Evolutionary conservation across 768 basidiomycete genomes (phyloP).

Genomic region (Clavulina sp.): DNA sequence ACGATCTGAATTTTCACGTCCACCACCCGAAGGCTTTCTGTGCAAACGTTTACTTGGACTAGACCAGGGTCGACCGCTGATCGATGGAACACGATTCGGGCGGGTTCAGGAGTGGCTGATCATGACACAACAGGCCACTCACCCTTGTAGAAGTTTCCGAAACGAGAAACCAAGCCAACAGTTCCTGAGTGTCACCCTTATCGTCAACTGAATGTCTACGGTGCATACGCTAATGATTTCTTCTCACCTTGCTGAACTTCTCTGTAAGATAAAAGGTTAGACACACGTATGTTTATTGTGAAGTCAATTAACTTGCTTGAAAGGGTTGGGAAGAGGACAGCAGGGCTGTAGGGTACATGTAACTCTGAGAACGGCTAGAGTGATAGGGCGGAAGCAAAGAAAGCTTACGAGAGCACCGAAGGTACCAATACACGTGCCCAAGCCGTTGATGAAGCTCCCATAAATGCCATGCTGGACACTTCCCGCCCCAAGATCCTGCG

Average conservation of each 20-base stretch:
- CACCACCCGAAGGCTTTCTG: conserved; percentile 68
- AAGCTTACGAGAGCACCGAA: conserved; percentile 44
- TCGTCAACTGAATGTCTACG: not conserved
- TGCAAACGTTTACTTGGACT: conserved; percentile 85
- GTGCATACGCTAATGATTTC: too few relatives aligned
- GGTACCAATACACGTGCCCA: conserved; percentile 52
- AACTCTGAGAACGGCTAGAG: too few relatives aligned
- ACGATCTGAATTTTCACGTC: conserved; percentile 95
- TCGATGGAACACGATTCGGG: too few relatives aligned
- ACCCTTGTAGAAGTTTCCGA: conserved; percentile 83
- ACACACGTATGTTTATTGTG: too few relatives aligned
- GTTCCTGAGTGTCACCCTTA: conserved; percentile 31
- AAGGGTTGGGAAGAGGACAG: conserved; percentile 72
- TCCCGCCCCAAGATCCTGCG: conserved; percentile 64
- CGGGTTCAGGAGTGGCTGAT: not conserved
- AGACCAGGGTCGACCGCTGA: conserved; percentile 81
- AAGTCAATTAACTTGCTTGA: too few relatives aligned
- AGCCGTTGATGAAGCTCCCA: conserved; percentile 55
- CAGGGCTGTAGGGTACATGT: conserved; percentile 51
- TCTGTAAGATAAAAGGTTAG: too few relatives aligned
- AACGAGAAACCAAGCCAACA: conserved; percentile 81
- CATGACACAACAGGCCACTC: not conserved
- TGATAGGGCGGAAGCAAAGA: too few relatives aligned
- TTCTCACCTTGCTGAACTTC: conserved; percentile 64
- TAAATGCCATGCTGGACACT: conserved; percentile 73